Conservation (phyloP, 805 yeast genomes). For the Maudiozyma bulderi region DNA sequence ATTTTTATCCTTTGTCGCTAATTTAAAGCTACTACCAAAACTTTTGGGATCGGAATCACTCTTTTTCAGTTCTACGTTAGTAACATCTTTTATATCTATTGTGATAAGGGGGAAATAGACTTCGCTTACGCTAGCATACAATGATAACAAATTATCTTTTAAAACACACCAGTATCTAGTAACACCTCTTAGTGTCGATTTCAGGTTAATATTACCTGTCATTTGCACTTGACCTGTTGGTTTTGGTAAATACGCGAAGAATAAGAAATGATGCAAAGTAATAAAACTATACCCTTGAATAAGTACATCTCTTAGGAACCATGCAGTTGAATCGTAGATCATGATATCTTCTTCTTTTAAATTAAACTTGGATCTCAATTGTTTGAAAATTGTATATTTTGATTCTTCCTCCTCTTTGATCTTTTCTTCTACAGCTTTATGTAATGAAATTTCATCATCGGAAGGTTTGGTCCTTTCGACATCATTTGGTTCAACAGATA, state of each 20-base stretch:
- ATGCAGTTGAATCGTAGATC: conserved; percentile 56
- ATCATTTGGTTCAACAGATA: conserved; percentile 9
- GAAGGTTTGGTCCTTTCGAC: background rate
- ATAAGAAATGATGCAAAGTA: conserved; percentile 54
- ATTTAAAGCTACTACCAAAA: conserved; percentile 40
- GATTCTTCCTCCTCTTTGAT: background rate
- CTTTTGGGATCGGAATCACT: conserved; percentile 3
- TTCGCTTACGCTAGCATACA: conserved; percentile 65
- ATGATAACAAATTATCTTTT: conserved; percentile 54
- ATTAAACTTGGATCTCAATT: conserved; percentile 25
- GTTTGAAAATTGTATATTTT: background rate
- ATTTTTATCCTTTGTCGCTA: conserved; percentile 48
- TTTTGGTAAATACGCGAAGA: conserved; percentile 71
- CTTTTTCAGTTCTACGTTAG: conserved; percentile 43
- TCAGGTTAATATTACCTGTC: conserved; percentile 43
- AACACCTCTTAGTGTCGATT: conserved; percentile 19
- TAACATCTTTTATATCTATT: conserved; percentile 59
- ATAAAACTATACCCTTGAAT: conserved; percentile 79
- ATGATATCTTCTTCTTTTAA: conserved; percentile 48
- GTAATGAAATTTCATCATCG: background rate
- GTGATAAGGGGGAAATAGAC: conserved; percentile 75
- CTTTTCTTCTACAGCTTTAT: background rate
- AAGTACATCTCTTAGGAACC: conserved; percentile 75
- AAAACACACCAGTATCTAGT: conserved; percentile 72
- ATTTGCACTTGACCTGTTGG: conserved; percentile 32